These are phyloP conservation scores for Suhomyces guaymorum DNA, from an alignment of 1,139 yeast species.

Conservation along the genomic window DNA sequence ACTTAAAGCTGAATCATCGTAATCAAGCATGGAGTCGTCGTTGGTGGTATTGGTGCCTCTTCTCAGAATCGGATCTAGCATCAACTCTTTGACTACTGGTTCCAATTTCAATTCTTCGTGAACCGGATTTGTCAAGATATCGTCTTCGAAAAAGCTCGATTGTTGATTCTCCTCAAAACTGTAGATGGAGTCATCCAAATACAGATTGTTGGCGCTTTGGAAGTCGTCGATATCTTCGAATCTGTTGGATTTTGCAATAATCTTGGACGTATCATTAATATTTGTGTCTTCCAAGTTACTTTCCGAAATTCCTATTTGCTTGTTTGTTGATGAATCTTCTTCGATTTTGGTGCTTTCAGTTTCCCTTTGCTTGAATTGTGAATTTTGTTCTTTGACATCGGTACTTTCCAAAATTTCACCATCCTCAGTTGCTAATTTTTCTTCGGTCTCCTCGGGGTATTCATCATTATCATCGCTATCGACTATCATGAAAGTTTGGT, in stretches of 20 bases:
- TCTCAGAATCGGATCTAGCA: conserved; percentile 12
- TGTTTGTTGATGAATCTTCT: too few relatives aligned
- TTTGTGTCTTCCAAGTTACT: neutral
- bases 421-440: too few relatives aligned
- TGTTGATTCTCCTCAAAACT: conserved; percentile 7
- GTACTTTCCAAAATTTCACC: too few relatives aligned
- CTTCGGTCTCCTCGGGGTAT: too few relatives aligned
- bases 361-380: too few relatives aligned
- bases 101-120: conserved; percentile 16
- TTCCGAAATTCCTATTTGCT: too few relatives aligned
- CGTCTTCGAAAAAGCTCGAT: neutral
- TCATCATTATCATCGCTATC: too few relatives aligned
- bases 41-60: conserved; percentile 8
- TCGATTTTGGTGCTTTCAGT: too few relatives aligned
- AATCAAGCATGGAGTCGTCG: conserved; percentile 4
- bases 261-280: neutral
- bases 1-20: neutral
- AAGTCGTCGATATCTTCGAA: neutral
- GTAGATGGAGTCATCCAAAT: conserved; percentile 10
- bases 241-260: neutral
- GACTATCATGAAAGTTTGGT: too few relatives aligned
- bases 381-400: too few relatives aligned
- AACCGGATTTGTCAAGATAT: conserved; percentile 11
- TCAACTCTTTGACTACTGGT: conserved; percentile 13
- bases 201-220: conserved; percentile 3